Base-by-base conservation (phyloP, 768 basidiomycete genomes). In the Termitomyces sp. region DNA sequence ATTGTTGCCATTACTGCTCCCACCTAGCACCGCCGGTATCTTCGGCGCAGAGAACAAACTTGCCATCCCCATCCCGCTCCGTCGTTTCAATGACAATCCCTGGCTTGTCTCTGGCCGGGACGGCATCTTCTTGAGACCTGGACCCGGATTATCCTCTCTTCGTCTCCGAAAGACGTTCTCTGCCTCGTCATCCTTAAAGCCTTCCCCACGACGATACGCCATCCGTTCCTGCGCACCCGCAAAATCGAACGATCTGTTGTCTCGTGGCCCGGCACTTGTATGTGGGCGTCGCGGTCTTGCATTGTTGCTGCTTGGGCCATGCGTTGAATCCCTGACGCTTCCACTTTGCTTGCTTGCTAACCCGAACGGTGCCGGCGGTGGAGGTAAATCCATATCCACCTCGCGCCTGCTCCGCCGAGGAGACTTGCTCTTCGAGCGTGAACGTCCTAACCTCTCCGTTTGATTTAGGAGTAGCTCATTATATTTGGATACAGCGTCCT, bases 181-280 rank as follows among this genome's bases (percentile, higher is more conserved):
- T 16, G 18, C 58, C 39, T 33, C 42, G n/a, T 0, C 15, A 28
- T 59, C 49, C 47, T 51, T 54, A 24, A 31, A 46, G 22, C 26
- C 16, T 3, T 39, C 50, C 37, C 29, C 51, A 9, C 26, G 9
- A n/a, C 56, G 62, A 50, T 57, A 60, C 34, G 36, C 28, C 28
- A 56, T 34, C 20, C 55, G 31, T 33, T 51, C 61, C 31, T 56
- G 57, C 41, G 41, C 56, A 13, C 41, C 31, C 15, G 64, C 66
- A 59, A 72, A 73, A 52, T 68, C 71, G 51, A 69, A 68, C 31
- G 77, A 68, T 66, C 76, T 78, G 65, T 76, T 78, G 65, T 88
- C 87, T 58, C 85, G 74, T 28, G 83, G 84, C 13, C 88, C 87
- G n/a, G 86, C 86, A 58, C 85, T 86, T 24, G 88, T 90, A 66